Evolutionary conservation across 2,329 filamentous ascomycete species (phyloP).

Genomic region (Ceratocystiopsis sp.): DNA sequence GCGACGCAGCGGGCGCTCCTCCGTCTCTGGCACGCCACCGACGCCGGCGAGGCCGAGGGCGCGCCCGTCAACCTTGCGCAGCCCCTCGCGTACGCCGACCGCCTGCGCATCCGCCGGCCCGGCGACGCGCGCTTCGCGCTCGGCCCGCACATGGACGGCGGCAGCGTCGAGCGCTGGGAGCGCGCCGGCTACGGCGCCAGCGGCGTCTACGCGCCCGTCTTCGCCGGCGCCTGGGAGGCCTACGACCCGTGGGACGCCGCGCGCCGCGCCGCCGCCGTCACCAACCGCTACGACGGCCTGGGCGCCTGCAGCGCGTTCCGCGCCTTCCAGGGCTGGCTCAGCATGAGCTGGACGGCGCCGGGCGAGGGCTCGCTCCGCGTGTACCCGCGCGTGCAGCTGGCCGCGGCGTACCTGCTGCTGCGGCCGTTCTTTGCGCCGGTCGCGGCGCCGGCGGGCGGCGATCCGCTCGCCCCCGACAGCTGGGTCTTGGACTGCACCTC

Average conservation of each 20-base stretch:
- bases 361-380: constrained; percentile 67
- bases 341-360: constrained; percentile 55
- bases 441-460: constrained; percentile 5
- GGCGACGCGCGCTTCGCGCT: constrained; percentile 55
- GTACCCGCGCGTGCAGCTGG: constrained; percentile 58
- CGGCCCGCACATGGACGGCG: constrained; percentile 58
- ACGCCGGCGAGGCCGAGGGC: too few relatives aligned
- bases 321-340: constrained; percentile 81
- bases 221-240: constrained; percentile 58
- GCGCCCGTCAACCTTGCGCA: constrained; percentile 16
- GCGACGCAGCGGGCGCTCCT: constrained; percentile 44
- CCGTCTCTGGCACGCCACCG: constrained; percentile 39
- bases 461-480: constrained; percentile 27
- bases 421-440: constrained; percentile 62
- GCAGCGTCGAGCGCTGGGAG: constrained; percentile 63
- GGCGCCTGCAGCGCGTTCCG: constrained; percentile 75
- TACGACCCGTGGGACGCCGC: constrained; percentile 73
- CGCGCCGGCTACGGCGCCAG: constrained; percentile 46
- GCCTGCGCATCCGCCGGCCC: constrained; percentile 53
- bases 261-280: constrained; percentile 47
- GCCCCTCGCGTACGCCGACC: constrained; percentile 52
- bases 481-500: constrained; percentile 14
- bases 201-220: constrained; percentile 55
- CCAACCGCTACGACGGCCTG: constrained; percentile 63
- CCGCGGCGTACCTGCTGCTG: constrained; percentile 66